Evolutionary conservation across 306 rosid species (phyloP).

Genomic region (Rubus parviflorus): DNA sequence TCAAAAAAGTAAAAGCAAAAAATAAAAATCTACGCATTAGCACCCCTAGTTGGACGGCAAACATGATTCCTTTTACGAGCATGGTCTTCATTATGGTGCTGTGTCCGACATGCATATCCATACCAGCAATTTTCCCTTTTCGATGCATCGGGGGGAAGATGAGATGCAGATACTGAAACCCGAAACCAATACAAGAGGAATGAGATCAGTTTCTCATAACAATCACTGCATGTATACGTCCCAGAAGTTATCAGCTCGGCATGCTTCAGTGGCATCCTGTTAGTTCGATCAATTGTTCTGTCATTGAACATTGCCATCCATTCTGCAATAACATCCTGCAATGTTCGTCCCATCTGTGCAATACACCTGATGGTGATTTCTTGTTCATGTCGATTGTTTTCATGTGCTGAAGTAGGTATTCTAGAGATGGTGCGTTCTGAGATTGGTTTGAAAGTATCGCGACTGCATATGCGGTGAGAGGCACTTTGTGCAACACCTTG

Average conservation of each 20-base stretch:
- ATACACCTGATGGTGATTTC: slow-evolving; percentile 73
- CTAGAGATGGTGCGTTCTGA: slow-evolving; percentile 53
- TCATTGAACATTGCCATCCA: slow-evolving; percentile 63
- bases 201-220: slow-evolving; percentile 73
- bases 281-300: slow-evolving; percentile 69
- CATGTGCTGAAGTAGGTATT: slow-evolving; percentile 67
- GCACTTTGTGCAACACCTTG: slow-evolving; percentile 44
- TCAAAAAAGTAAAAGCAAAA: not conserved
- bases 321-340: slow-evolving; percentile 76
- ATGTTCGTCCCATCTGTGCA: slow-evolving; percentile 75
- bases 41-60: slow-evolving; percentile 73
- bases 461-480: slow-evolving; percentile 57
- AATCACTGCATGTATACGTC: slow-evolving; percentile 66
- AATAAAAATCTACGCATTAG: not conserved
- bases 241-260: slow-evolving; percentile 56
- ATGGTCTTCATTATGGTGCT: slow-evolving; percentile 77
- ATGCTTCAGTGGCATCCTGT: slow-evolving; percentile 54
- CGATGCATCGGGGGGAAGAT: slow-evolving; percentile 54
- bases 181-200: slow-evolving; percentile 93
- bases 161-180: slow-evolving; percentile 52
- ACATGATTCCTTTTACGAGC: slow-evolving; percentile 87
- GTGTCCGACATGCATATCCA: slow-evolving; percentile 88
- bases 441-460: slow-evolving; percentile 64
- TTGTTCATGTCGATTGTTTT: slow-evolving; percentile 78
- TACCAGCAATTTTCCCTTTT: slow-evolving; percentile 93